Conservation (phyloP, 2,329 filamentous ascomycete genomes). For the Tricladium varicosporioides region DNA sequence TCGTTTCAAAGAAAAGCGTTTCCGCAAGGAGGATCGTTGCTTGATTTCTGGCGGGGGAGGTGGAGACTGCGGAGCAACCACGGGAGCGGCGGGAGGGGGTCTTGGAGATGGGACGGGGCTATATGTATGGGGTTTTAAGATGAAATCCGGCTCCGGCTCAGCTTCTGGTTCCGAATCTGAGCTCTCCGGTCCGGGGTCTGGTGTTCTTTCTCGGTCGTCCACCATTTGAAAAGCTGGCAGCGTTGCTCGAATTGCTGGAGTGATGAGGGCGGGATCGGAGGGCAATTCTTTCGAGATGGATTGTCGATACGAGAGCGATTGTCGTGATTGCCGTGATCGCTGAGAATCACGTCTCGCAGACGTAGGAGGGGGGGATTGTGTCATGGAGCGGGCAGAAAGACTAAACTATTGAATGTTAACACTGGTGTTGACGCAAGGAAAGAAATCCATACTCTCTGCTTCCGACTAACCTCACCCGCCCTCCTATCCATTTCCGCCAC, state of each 20-base stretch:
- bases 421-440: not conserved
- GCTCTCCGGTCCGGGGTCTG: slow-evolving; percentile 18
- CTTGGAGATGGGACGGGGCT: slow-evolving; percentile 27
- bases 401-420: slow-evolving; percentile 24
- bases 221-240: slow-evolving; percentile 31
- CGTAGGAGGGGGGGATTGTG: slow-evolving; percentile 15
- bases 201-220: slow-evolving; percentile 28
- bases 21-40: slow-evolving; percentile 26
- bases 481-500: slow-evolving; percentile 83
- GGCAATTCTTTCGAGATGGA: slow-evolving; percentile 31
- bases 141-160: slow-evolving; percentile 27
- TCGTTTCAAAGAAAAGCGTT: slow-evolving; percentile 31
- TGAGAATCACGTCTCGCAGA: slow-evolving; percentile 1
- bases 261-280: slow-evolving; percentile 28
- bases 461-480: slow-evolving; percentile 78
- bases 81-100: slow-evolving; percentile 12
- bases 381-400: slow-evolving; percentile 10
- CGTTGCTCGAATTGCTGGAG: slow-evolving; percentile 29
- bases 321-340: slow-evolving; percentile 13
- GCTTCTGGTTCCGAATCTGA: slow-evolving; percentile 13
- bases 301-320: slow-evolving; percentile 19
- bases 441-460: slow-evolving; percentile 61
- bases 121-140: slow-evolving; percentile 33
- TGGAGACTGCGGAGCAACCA: slow-evolving; percentile 7
- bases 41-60: slow-evolving; percentile 20